These are phyloP conservation scores for Malus asiatica DNA, from an alignment of 306 rosid genomes.

Conservation along the genomic window DNA sequence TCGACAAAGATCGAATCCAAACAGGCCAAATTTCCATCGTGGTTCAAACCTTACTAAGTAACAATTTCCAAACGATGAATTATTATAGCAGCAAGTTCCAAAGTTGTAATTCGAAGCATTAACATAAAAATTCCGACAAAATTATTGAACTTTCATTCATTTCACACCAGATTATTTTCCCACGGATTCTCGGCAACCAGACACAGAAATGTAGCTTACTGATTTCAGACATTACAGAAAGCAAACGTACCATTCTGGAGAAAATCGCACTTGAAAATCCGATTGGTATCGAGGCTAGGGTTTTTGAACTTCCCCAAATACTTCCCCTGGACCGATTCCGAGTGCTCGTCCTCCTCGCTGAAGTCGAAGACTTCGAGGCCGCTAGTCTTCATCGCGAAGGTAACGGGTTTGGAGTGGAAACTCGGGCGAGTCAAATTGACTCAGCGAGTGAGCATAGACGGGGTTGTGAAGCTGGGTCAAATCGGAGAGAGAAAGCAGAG, in stretches of 20 bases:
- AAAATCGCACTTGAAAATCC: slow-evolving; percentile 18
- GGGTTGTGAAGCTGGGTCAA: slow-evolving; percentile 15
- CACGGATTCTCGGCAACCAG: not conserved
- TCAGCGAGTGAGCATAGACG: not conserved
- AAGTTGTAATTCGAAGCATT: not conserved
- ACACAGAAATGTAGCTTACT: not conserved
- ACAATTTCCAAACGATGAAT: not conserved
- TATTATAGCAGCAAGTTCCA: not conserved
- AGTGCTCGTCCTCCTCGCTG: slow-evolving; percentile 46
- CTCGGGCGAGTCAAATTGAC: slow-evolving; percentile 9
- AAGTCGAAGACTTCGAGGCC: slow-evolving; percentile 55
- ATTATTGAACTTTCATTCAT: not conserved
- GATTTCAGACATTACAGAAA: not conserved
- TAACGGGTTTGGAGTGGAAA: slow-evolving; percentile 14
- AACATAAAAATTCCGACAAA: not conserved
- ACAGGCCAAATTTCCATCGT: not conserved
- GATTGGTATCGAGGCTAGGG: slow-evolving; percentile 26
- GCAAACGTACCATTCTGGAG: slow-evolving; percentile 41
- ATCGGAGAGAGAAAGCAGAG: not conserved
- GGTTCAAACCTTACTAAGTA: not conserved
- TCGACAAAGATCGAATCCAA: not conserved
- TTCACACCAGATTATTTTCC: not conserved
- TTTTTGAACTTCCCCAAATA: slow-evolving; percentile 18
- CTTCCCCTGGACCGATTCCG: slow-evolving; percentile 25
- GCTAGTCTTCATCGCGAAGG: slow-evolving; percentile 39